Base-by-base conservation (phyloP, 495 filamentous ascomycete species). In the Podospora pseudopauciseta region DNA sequence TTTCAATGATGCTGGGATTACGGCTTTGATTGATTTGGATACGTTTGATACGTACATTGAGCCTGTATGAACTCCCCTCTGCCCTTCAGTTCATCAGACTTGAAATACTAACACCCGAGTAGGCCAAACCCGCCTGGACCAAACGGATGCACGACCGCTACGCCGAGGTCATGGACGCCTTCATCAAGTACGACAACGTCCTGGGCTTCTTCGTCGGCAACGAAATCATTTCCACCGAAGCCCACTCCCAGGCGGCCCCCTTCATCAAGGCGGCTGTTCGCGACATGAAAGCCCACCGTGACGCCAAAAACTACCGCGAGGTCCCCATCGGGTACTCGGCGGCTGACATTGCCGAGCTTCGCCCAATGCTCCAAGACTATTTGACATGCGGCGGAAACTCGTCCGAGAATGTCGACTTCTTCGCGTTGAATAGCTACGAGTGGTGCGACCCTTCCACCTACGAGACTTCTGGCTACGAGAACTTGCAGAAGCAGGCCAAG, bases 311-410 rank as follows among this genome's bases (percentile, higher is more conserved):
- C n/a, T 94, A 95, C 79, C 90, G 93, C 65, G 79, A 89, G 32
- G 91, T 97, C 64, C 92, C 93, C 6, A 81, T 97, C 63, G 93
- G 93, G 56, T 97, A 97, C 79, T 92, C 92, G 7, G 92, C 92
- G n/a, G 91, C 92, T 39, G 93, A 97, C 76, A 94, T 96, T 70
- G 81, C 91, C 3, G 82, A 86, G 57, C 86, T 95, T 56, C 88
- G 93, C 20, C 92, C 93, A 44, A 92, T 90, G 88, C 82, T 97
- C 2, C 93, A 97, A 78, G 89, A 97, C 74, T 97, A 97, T 77
- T 80, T 97, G 39, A 90, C 90, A 13, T 97, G 93, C 77, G 87
- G 87, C 59, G 79, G 78, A 63, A 88, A 94, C 72, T 30, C 81
- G 26, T 86, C 86, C 6, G 90, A 94, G 70, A 85, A 85, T 13